Percentiles rank a stretch among this genome's conserved stretches.
These are phyloP conservation scores for Dictyophora rubrovolvata DNA, from an alignment of 768 basidiomycete genomes.

Conservation along the genomic window DNA sequence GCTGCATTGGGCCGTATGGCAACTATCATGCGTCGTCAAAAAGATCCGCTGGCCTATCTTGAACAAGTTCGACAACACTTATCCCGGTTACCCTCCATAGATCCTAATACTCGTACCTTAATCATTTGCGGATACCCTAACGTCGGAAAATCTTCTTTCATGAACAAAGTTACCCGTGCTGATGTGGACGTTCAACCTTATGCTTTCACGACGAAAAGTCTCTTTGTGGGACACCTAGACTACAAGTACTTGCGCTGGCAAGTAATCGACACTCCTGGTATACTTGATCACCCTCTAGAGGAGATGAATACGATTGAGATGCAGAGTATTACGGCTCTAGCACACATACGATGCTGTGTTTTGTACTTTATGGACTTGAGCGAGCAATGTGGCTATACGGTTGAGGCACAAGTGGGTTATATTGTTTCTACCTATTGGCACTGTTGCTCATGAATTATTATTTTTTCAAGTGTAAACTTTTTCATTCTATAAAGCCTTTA, in stretches of 20 bases:
- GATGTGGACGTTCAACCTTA: slow-evolving; percentile 99
- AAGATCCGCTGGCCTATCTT: slow-evolving; percentile 95
- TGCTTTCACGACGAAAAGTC: slow-evolving; percentile 97
- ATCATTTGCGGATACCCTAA: slow-evolving; percentile 99
- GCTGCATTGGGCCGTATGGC: slow-evolving; percentile 99
- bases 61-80: slow-evolving; percentile 99
- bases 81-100: slow-evolving; percentile 94
- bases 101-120: slow-evolving; percentile 95
- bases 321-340: slow-evolving; percentile 98
- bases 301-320: slow-evolving; percentile 99
- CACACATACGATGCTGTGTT: slow-evolving; percentile 88
- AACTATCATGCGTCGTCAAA: slow-evolving; percentile 96
- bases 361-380: slow-evolving; percentile 99
- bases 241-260: slow-evolving; percentile 99
- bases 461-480: slow-evolving; percentile 76
- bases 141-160: slow-evolving; percentile 98
- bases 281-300: slow-evolving; percentile 95
- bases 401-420: slow-evolving; percentile 80
- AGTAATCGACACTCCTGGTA: slow-evolving; percentile 97
- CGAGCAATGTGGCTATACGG: slow-evolving; percentile 95
- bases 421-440: background rate
- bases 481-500: slow-evolving; percentile 98
- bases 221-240: slow-evolving; percentile 97
- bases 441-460: background rate
- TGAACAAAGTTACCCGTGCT: slow-evolving; percentile 98